Conservation (phyloP, 306 rosid species). For the Canavalia gladiata region DNA sequence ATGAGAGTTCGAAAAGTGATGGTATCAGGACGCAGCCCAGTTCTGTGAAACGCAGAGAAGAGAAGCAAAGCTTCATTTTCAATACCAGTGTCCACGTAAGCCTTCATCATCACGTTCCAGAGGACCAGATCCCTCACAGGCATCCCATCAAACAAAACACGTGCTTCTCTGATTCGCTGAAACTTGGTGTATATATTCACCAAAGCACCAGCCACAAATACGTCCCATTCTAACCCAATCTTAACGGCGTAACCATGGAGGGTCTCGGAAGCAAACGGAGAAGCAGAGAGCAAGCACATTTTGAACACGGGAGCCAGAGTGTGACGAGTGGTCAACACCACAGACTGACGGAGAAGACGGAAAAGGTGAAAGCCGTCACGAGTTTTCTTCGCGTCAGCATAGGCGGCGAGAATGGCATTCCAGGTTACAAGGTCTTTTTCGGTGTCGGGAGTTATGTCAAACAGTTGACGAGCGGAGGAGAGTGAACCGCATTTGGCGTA, state of each 20-base stretch:
- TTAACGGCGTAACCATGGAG: slow-evolving; percentile 77
- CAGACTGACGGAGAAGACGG: slow-evolving; percentile 62
- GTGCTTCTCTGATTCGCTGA: slow-evolving; percentile 64
- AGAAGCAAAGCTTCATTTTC: slow-evolving; percentile 58
- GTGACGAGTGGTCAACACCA: slow-evolving; percentile 59
- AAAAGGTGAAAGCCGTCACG: slow-evolving; percentile 65
- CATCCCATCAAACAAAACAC: slow-evolving; percentile 75
- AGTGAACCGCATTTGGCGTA: slow-evolving; percentile 75
- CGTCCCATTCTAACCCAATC: slow-evolving; percentile 75
- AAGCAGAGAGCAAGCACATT: slow-evolving; percentile 60
- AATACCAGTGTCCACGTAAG: slow-evolving; percentile 64
- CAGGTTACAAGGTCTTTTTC: slow-evolving; percentile 78
- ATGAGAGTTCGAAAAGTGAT: slow-evolving; percentile 58
- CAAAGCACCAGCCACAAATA: slow-evolving; percentile 74
- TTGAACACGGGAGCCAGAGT: slow-evolving; percentile 80
- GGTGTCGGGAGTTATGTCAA: slow-evolving; percentile 60
- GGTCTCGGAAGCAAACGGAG: slow-evolving; percentile 62
- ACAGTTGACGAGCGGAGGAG: slow-evolving; percentile 69
- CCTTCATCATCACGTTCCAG: slow-evolving; percentile 87
- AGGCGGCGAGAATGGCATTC: slow-evolving; percentile 79
- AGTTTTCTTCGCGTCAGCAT: slow-evolving; percentile 58
- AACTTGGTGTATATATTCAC: slow-evolving; percentile 75
- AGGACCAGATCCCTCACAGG: slow-evolving; percentile 71
- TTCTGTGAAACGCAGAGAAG: slow-evolving; percentile 65
- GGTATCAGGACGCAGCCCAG: slow-evolving; percentile 67